Percentiles rank a stretch among this genome's conserved stretches.
Evolutionary conservation across 164 flowering plant species (phyloP).

Genomic region (Houttuynia cordata): DNA sequence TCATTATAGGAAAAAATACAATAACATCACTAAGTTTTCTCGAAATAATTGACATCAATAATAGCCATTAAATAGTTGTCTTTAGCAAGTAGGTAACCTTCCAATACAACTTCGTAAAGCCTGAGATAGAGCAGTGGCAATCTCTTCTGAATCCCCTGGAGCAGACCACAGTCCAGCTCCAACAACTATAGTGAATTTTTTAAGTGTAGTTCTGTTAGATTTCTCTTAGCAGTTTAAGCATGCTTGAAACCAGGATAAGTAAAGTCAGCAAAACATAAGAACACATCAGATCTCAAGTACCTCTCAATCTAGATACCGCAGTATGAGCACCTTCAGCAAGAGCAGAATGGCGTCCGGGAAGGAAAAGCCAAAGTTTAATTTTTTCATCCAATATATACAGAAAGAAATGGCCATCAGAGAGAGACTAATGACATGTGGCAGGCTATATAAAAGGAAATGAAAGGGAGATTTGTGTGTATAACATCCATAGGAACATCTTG

Average conservation of each 20-base stretch:
- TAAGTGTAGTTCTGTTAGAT: too few species aligned
- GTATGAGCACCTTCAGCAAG: slow-evolving; percentile 62
- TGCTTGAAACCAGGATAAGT: background rate
- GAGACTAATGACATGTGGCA: background rate
- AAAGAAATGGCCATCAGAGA: background rate
- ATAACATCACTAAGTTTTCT: background rate
- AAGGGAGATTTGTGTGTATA: too few species aligned
- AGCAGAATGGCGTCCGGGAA: slow-evolving; percentile 77
- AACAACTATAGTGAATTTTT: slow-evolving; percentile 33
- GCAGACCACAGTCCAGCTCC: slow-evolving; percentile 89
- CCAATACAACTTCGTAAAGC: slow-evolving; percentile 79
- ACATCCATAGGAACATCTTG: too few species aligned
- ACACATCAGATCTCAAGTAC: slow-evolving; percentile 21
- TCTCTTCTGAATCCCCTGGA: slow-evolving; percentile 98
- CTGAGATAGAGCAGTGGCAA: slow-evolving; percentile 86
- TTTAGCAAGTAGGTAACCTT: slow-evolving; percentile 36
- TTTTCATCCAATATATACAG: slow-evolving; percentile 60
- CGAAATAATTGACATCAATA: slow-evolving; percentile 7
- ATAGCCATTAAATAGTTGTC: background rate
- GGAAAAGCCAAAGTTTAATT: slow-evolving; percentile 96
- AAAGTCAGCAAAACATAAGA: background rate
- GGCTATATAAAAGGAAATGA: background rate
- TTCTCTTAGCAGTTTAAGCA: too few species aligned
- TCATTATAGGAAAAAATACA: slow-evolving; percentile 2
- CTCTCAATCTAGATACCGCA: slow-evolving; percentile 76